Evolutionary conservation across 1,284 basidiomycete genomes (phyloP), one percentile per base, ranked within the genome.

Genomic region (Marasmius sp.): DNA sequence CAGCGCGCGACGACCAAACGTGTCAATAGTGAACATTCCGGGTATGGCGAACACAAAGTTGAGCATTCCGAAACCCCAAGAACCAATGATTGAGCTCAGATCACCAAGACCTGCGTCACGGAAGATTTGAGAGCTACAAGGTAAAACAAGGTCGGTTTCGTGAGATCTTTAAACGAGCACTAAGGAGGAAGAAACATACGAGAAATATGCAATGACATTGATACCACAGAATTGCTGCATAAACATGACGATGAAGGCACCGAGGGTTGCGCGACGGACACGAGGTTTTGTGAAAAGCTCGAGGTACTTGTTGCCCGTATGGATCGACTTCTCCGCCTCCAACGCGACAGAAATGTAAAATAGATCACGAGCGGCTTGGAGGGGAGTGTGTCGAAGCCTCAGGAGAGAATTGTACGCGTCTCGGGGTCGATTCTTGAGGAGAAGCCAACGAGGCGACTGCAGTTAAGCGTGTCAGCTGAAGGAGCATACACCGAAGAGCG

Each of bases 341-440:
- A 92, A 78, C 3, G 85, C 75, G 20, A 85, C 81, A 68, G 92
- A 85, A 56, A 92, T 91, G 79, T 78, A 85, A 71, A 84, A 87
- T 18, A 91, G 72, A 69, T 92, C 90, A 27, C 90, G 80, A 3
- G 91, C 90, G 6, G 93, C 93, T 68, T 93, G 88, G n/a, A 95
- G 71, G 7, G 77, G 77, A 60, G 81, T 82, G 74, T 85, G 80
- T 20, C 93, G 86, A 0, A 95, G 81, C 11, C 84, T 80, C 38
- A 75, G 73, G 11, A 93, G 78, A 2, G 89, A 86, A 2, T 81
- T 67, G 70, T 81, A 91, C 0, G 92, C 92, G 41, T 89, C 73
- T 6, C 75, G 72, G 69, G 91, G 88, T 14, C 85, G 81, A 33
- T 83, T 83, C 70, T 91, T 89, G 62, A 57, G 16, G 10, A 57